Base-by-base conservation (phyloP, 2,329 filamentous ascomycete species). In the Dactylonectria estremocensis region DNA sequence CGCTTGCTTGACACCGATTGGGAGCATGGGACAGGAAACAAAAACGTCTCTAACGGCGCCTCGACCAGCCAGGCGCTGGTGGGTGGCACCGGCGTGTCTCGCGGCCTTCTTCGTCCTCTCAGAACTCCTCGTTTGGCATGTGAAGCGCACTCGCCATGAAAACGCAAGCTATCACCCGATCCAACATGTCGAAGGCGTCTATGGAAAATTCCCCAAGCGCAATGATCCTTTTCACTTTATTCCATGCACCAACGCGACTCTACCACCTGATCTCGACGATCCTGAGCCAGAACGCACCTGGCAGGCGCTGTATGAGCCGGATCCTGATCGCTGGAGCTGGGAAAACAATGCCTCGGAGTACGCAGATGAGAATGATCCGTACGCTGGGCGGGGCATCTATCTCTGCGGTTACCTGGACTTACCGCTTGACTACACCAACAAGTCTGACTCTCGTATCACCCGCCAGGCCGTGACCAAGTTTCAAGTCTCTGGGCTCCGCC, bases 391-490 rank as follows among this genome's bases (percentile, higher is more conserved):
- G 10, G 83, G 83, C 9, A 82, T 86, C 61, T 86, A 82, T 69
- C 77, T 86, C 7, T 86, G 84, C 63, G 84, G 84, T 14, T 86
- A 83, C 64, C 77, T 86, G 9, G 83, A 86, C 28, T 83, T 85
- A 5, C 85, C 84, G 1, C 78, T 86, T 4, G 84, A 87, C 74
- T 85, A 85, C 72, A 82, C 80, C 53, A 86, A 86, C 72, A 56
- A 76, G 24, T 80, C 82, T 1, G 84, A 86, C 54, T 10, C 56
- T 2, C 83, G 84, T 48, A 84, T 86, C 58, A 77, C 75, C 24
- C 83, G 85, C 5, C 80, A 86, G 3, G 84, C 85, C n/a, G 79
- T 87, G 43, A 85, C 83, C 37, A 87, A 85, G 69, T 83, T 80
- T 63, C 85, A 86, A 54, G 83, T 85, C 10, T 84, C 83, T 0